phyloP scores from a whole-genome alignment of 768 basidiomycete genomes.

The Lactifluus subvellereus region DNA sequence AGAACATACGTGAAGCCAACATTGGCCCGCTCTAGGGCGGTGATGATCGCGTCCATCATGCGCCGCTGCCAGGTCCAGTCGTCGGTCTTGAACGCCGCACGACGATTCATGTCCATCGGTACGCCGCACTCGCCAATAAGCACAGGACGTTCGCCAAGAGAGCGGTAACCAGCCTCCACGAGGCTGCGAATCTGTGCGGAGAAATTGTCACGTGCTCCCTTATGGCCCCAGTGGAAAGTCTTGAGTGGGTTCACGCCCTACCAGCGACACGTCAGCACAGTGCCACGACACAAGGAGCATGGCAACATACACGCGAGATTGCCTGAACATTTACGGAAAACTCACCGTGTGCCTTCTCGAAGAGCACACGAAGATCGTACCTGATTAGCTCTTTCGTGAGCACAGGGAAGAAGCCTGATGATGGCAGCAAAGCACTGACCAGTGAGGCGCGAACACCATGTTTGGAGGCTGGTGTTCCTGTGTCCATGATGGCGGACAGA shows the following conservation, averaged over 20 bases:
- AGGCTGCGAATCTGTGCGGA: conserved; percentile 75
- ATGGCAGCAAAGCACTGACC: conserved; percentile 36
- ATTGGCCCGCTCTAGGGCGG: conserved; percentile 68
- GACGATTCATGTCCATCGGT: conserved; percentile 87
- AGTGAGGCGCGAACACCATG: conserved; percentile 66
- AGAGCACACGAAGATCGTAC: conserved; percentile 91
- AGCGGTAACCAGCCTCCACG: conserved; percentile 57
- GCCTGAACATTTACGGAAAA: conserved; percentile 94
- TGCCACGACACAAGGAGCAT: background rate
- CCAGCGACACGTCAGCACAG: conserved; percentile 14
- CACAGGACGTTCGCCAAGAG: conserved; percentile 76
- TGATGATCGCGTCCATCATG: conserved; percentile 94
- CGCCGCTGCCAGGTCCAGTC: conserved; percentile 77
- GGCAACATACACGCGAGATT: conserved; percentile 61
- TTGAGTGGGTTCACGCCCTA: conserved; percentile 83
- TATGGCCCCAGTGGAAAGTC: conserved; percentile 84
- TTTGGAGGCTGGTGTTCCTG: conserved; percentile 52
- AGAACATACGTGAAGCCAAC: conserved; percentile 78
- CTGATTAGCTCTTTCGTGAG: conserved; percentile 33
- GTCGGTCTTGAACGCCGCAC: conserved; percentile 55
- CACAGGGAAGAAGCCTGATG: conserved; percentile 24
- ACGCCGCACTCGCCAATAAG: conserved; percentile 91
- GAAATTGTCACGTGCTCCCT: conserved; percentile 77
- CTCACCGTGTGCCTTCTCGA: conserved; percentile 75
- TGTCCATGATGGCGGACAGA: conserved; percentile 76